Evolutionary conservation across 148 eudicot species (phyloP), one percentile per base, ranked within the genome.

Genomic region (Oxyria digyna): DNA sequence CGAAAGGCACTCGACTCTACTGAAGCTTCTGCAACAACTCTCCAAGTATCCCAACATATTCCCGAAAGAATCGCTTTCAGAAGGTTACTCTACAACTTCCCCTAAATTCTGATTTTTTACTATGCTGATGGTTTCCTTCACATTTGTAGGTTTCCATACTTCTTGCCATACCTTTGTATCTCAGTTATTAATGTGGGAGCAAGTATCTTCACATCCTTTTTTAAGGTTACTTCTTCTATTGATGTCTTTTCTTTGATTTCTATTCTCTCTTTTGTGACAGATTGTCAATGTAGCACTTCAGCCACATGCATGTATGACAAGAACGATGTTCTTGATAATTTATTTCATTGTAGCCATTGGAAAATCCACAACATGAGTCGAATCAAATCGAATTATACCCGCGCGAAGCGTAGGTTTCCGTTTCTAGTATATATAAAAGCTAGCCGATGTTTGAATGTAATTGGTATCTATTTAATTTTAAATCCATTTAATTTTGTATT

Each of bases 41-140:
- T 76, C 96, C 94, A 92, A 92, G 77, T 89, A 74, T 77, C 94
- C 96, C 49, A 71, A 62, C 8, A 31, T 89, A 75, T 71, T 92
- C 67, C 76, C 94, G 41, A 8, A 75, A 75, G 85, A 77, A 62
- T 92, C 98, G 43, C 11, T 89, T 31, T 89, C 42, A 91, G 88
- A 65, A 92, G 96, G 98, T 92, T 72, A 71, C 72, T 72, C 35
- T n/a, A 63, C 48, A 59, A n/a, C 27, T 72, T 6, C 24, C 49
- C 40, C 54, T 9, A 42, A 24, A 20, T 41, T 9, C 10, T 10
- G 21, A 63, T 24, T 27, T 12, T 42, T 40, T 41, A 12, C 32
- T 42, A 20, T 67, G 48, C 42, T 63, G 48, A 14, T 43, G 48
- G 23, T 46, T 46, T 73, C 67, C 23, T 17, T 46, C 8, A 17